A percentile compares a stretch with the other conserved stretches of the same genome.
These are phyloP conservation scores for Fusarium duplospermum DNA, from an alignment of 2,329 filamentous ascomycete species.

Conservation along the genomic window DNA sequence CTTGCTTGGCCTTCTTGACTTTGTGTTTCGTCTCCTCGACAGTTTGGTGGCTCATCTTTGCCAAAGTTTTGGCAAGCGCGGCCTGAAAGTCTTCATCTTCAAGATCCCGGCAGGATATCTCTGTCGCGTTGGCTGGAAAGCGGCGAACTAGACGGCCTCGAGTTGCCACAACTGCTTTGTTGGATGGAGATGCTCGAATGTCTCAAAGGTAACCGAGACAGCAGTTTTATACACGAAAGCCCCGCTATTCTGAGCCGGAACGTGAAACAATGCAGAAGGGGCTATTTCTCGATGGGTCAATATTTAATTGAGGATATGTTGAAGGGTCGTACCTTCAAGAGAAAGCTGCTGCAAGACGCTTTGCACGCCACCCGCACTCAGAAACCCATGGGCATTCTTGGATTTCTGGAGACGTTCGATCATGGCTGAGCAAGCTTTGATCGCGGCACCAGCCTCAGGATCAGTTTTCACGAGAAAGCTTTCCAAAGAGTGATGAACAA, in stretches of 20 bases:
- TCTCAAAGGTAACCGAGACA: conserved; percentile 10
- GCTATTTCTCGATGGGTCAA: too few relatives aligned
- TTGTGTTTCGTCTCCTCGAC: conserved; percentile 31
- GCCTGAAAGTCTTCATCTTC: conserved; percentile 27
- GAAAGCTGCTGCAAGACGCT: too few relatives aligned
- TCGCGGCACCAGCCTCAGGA: too few relatives aligned
- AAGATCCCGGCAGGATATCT: neutral
- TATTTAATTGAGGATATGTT: too few relatives aligned
- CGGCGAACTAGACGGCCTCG: conserved; percentile 20
- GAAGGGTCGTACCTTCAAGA: too few relatives aligned
- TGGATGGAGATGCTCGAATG: conserved; percentile 25
- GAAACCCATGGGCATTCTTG: too few relatives aligned
- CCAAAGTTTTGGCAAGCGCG: conserved; percentile 39
- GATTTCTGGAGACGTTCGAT: too few relatives aligned
- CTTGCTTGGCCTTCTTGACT: conserved; percentile 52
- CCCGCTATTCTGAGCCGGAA: conserved; percentile 28
- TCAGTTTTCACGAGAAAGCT: too few relatives aligned
- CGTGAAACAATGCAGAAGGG: conserved; percentile 1
- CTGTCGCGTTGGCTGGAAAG: conserved; percentile 21
- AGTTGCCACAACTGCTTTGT: conserved; percentile 3
- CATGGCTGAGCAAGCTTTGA: too few relatives aligned
- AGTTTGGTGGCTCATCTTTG: conserved; percentile 46
- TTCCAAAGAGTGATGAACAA: too few relatives aligned
- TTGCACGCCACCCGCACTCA: too few relatives aligned
- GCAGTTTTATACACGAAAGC: conserved; percentile 7